These are phyloP conservation scores for Fusarium multiceps DNA, from an alignment of 2,329 filamentous ascomycete species.

Conservation along the genomic window DNA sequence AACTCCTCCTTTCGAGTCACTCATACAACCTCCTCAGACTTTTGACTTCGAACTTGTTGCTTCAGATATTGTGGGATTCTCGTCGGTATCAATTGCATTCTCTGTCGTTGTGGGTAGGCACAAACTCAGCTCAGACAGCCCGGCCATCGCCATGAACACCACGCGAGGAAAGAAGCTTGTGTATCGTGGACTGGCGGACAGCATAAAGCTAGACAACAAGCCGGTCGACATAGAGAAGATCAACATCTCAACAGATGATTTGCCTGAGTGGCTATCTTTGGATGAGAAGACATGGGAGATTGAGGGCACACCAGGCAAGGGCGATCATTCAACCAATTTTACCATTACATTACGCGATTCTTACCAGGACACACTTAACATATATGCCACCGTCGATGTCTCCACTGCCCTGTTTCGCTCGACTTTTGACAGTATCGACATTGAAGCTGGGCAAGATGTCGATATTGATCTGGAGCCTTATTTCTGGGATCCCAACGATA, in stretches of 20 bases:
- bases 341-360: constrained; percentile 69
- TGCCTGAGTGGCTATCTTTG: constrained; percentile 77
- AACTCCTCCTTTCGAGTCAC: constrained; percentile 72
- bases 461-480: constrained; percentile 57
- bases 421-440: constrained; percentile 54
- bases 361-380: constrained; percentile 68
- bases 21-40: constrained; percentile 74
- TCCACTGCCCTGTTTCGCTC: constrained; percentile 55
- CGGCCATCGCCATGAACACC: constrained; percentile 67
- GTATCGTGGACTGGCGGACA: constrained; percentile 63
- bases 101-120: constrained; percentile 78
- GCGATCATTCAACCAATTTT: constrained; percentile 70
- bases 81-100: constrained; percentile 73
- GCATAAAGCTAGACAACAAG: constrained; percentile 69
- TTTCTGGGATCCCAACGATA: constrained; percentile 54
- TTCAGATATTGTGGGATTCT: constrained; percentile 83
- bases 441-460: constrained; percentile 56
- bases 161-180: constrained; percentile 62
- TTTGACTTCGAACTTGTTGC: constrained; percentile 80
- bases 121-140: constrained; percentile 72
- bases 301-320: constrained; percentile 71
- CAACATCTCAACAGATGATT: constrained; percentile 60
- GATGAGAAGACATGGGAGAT: constrained; percentile 71
- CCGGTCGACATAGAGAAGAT: constrained; percentile 63
- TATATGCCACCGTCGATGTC: constrained; percentile 59